These are phyloP conservation scores for Pleurotus giganteus DNA, from an alignment of 768 basidiomycete genomes.

Conservation along the genomic window DNA sequence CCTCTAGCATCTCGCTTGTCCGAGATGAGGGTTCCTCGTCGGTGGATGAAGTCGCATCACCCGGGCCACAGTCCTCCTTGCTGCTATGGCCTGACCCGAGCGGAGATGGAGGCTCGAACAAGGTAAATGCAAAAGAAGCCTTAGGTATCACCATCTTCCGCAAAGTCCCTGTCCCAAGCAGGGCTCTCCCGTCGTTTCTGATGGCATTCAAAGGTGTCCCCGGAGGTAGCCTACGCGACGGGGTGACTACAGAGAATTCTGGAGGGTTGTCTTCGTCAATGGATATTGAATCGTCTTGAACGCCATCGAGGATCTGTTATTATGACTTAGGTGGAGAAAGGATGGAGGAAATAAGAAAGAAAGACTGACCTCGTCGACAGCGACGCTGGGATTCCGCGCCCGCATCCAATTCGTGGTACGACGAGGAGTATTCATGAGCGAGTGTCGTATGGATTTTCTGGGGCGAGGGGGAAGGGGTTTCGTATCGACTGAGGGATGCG, in stretches of 20 bases:
- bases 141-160: conserved; percentile 11
- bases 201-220: conserved; percentile 4
- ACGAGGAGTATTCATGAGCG: conserved; percentile 1
- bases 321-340: neutral
- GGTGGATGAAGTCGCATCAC: neutral
- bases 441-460: conserved; percentile 5
- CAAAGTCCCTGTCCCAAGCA: conserved; percentile 15
- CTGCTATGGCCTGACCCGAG: neutral
- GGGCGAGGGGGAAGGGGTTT: neutral
- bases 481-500: no score
- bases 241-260: conserved; percentile 1
- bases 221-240: neutral
- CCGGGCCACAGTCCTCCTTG: neutral
- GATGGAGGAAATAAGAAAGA: neutral
- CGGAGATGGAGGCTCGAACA: neutral
- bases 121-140: conserved; percentile 1
- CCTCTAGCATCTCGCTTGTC: conserved; percentile 15
- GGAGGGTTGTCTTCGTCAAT: conserved; percentile 7
- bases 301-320: conserved; percentile 4
- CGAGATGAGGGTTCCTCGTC: neutral
- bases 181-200: conserved; percentile 16
- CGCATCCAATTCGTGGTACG: neutral
- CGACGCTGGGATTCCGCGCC: neutral
- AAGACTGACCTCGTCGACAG: neutral
- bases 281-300: conserved; percentile 6